These are phyloP conservation scores for Zea luxurians DNA, from an alignment of 176 grass and related monocot genomes.

Conservation along the genomic window DNA sequence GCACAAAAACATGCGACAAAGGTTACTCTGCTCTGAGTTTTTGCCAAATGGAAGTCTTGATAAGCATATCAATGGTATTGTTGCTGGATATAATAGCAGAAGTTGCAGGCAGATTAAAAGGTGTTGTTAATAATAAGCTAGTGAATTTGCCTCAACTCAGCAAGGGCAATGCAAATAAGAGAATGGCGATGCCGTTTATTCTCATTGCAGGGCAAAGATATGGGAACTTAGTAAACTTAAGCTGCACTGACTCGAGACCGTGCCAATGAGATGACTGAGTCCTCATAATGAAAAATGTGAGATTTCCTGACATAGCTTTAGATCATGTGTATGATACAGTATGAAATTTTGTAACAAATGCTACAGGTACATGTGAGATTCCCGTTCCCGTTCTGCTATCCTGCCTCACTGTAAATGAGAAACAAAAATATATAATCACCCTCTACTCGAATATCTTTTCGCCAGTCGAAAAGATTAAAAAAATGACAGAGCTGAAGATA, in stretches of 20 bases:
- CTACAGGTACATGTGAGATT: conserved; percentile 30
- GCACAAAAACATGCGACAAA: too few species aligned
- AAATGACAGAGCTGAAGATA: conserved; percentile 73
- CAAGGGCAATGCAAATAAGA: background rate
- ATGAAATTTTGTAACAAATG: conserved; percentile 23
- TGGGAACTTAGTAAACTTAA: background rate
- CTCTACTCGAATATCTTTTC: conserved; percentile 78
- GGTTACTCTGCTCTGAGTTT: too few species aligned
- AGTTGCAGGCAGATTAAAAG: too few species aligned
- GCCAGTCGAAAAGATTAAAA: conserved; percentile 67
- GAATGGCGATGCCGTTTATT: background rate
- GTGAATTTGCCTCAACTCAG: background rate
- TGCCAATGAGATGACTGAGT: background rate
- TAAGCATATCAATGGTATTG: too few species aligned
- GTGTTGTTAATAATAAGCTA: background rate
- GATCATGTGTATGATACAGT: conserved; percentile 22
- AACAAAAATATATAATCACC: conserved; percentile 3
- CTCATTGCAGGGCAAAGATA: background rate
- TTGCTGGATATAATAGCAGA: too few species aligned
- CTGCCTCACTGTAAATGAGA: conserved; percentile 3
- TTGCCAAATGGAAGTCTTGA: too few species aligned
- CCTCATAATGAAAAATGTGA: background rate
- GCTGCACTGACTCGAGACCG: background rate
- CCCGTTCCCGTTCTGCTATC: conserved; percentile 28
- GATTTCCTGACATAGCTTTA: background rate